A percentile compares a stretch with the other conserved stretches of the same genome.
Evolutionary conservation across 495 filamentous ascomycete genomes (phyloP).

Genomic region (Penicillium roqueforti): DNA sequence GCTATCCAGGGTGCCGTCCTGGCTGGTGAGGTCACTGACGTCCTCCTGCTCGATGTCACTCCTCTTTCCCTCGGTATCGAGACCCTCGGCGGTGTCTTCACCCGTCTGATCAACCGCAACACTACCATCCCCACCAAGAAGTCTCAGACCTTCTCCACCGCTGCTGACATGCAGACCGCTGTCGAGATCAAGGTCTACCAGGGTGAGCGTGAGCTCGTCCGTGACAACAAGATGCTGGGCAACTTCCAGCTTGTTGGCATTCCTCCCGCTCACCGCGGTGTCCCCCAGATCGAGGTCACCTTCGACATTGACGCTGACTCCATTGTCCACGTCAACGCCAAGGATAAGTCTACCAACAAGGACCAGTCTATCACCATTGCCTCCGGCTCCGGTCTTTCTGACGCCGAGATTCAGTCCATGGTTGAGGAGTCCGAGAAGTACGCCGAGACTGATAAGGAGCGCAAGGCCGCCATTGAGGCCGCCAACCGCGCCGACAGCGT

Average conservation of each 20-base stretch:
- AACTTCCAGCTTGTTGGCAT: slow-evolving; percentile 99
- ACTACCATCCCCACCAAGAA: slow-evolving; percentile 99
- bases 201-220: slow-evolving; percentile 98
- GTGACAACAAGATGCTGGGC: slow-evolving; percentile 97
- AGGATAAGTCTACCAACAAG: slow-evolving; percentile 99
- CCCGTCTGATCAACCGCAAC: slow-evolving; percentile 98
- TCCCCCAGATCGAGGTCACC: slow-evolving; percentile 96
- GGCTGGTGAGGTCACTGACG: slow-evolving; percentile 92
- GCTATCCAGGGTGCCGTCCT: slow-evolving; percentile 97
- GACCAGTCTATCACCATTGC: slow-evolving; percentile 99
- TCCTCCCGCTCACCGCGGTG: slow-evolving; percentile 94
- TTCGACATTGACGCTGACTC: slow-evolving; percentile 99
- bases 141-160: slow-evolving; percentile 97
- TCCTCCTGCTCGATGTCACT: slow-evolving; percentile 94
- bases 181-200: slow-evolving; percentile 99
- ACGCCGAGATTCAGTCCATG: slow-evolving; percentile 92
- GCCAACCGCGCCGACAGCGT: slow-evolving; percentile 97
- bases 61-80: slow-evolving; percentile 98
- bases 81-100: slow-evolving; percentile 99
- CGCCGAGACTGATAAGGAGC: slow-evolving; percentile 91
- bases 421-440: slow-evolving; percentile 97
- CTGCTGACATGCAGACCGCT: slow-evolving; percentile 97
- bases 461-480: slow-evolving; percentile 88
- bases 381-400: slow-evolving; percentile 95
- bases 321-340: slow-evolving; percentile 97